Percentiles rank a stretch among this genome's conserved stretches.
These are phyloP conservation scores for Vigna reflexopilosa DNA, from an alignment of 306 rosid species.

Conservation along the genomic window DNA sequence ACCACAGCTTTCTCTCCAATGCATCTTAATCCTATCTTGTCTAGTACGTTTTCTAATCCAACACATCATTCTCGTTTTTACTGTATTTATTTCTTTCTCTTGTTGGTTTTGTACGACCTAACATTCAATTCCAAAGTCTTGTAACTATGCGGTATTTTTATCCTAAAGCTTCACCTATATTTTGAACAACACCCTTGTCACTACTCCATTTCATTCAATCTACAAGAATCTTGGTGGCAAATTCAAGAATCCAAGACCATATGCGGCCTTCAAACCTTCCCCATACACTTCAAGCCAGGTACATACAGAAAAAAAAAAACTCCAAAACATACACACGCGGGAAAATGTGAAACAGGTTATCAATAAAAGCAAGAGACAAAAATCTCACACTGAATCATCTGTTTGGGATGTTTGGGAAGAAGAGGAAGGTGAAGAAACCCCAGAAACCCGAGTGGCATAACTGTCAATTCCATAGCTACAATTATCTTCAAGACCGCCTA, in stretches of 20 bases:
- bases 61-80: neutral
- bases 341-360: slow-evolving; percentile 4
- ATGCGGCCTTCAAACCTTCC: slow-evolving; percentile 29
- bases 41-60: too few relatives aligned
- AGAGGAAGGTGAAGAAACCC: slow-evolving; percentile 45
- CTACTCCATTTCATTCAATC: neutral
- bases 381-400: slow-evolving; percentile 72
- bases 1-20: neutral
- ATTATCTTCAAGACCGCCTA: slow-evolving; percentile 27
- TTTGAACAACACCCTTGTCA: neutral
- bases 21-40: neutral
- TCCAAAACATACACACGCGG: neutral
- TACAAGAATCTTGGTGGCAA: neutral
- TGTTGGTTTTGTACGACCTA: neutral
- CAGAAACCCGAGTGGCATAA: slow-evolving; percentile 41
- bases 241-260: neutral
- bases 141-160: neutral
- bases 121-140: neutral
- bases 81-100: neutral
- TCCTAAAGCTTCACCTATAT: neutral
- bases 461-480: slow-evolving; percentile 28
- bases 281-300: neutral
- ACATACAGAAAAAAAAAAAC: slow-evolving; percentile 32
- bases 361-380: neutral
- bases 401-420: slow-evolving; percentile 34